Evolutionary conservation across 345 rosid species (phyloP).

Genomic region (Pistacia vera): DNA sequence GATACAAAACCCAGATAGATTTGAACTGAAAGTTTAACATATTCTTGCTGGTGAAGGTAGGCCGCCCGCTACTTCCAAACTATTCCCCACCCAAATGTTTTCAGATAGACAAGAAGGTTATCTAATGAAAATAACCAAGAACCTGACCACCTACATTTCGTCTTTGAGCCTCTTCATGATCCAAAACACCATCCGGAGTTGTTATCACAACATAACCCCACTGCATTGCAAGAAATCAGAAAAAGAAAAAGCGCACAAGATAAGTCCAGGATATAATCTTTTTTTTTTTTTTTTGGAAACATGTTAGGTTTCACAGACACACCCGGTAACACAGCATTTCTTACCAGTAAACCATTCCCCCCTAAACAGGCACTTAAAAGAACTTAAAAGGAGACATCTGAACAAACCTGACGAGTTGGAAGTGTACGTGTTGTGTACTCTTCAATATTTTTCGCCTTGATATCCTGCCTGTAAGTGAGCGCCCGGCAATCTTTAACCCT

Average conservation of each 20-base stretch:
- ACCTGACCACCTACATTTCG: slow-evolving; percentile 90
- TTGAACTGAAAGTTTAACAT: background rate
- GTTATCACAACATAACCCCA: slow-evolving; percentile 94
- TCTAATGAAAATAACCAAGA: slow-evolving; percentile 86
- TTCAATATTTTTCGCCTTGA: slow-evolving; percentile 75
- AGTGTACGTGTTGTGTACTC: slow-evolving; percentile 63
- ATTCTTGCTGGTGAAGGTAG: background rate
- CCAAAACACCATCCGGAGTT: slow-evolving; percentile 93
- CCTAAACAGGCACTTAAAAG: background rate
- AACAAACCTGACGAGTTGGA: slow-evolving; percentile 84
- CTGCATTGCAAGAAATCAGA: slow-evolving; percentile 35
- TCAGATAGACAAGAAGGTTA: background rate
- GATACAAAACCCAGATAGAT: background rate
- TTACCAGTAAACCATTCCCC: background rate
- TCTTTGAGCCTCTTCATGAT: slow-evolving; percentile 84
- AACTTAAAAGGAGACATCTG: background rate
- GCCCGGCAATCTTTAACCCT: slow-evolving; percentile 84
- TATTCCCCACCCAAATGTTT: slow-evolving; percentile 9
- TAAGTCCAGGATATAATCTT: background rate
- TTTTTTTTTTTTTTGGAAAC: background rate
- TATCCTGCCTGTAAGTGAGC: slow-evolving; percentile 84
- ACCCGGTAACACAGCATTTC: slow-evolving; percentile 2
- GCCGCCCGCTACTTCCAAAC: background rate
- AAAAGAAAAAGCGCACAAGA: background rate
- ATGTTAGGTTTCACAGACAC: background rate